A percentile compares a stretch with the other conserved stretches of the same genome.
phyloP scores from a whole-genome alignment of 768 basidiomycete genomes.

The Pleurotus eryngii region DNA sequence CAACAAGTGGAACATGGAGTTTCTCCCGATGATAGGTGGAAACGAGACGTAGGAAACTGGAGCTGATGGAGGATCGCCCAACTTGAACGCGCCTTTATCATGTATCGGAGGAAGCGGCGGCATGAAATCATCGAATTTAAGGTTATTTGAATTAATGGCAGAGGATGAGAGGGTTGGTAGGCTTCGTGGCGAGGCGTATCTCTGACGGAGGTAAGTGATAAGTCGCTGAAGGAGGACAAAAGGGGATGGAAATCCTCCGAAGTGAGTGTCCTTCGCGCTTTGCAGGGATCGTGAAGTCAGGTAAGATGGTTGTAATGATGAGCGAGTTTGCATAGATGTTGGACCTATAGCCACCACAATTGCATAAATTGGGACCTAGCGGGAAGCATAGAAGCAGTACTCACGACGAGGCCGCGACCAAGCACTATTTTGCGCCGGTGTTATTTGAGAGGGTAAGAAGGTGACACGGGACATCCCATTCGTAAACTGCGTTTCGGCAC shows the following conservation, averaged over 20 bases:
- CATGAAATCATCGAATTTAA: not conserved
- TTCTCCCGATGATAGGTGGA: constrained; percentile 76
- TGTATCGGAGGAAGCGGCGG: not conserved
- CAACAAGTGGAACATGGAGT: constrained; percentile 67
- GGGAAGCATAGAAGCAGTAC: no score
- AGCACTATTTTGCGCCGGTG: not conserved
- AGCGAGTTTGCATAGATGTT: not conserved
- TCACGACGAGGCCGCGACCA: not conserved
- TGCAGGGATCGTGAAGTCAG: not conserved
- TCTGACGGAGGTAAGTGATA: not conserved
- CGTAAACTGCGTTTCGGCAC: not conserved
- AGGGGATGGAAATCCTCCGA: constrained; percentile 5
- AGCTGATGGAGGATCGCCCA: constrained; percentile 23
- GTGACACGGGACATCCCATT: not conserved
- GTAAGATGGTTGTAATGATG: constrained; percentile 4
- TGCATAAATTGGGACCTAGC: not conserved
- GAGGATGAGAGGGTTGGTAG: not conserved
- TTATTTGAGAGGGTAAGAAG: not conserved
- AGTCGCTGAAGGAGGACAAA: not conserved
- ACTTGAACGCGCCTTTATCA: not conserved
- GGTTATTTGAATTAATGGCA: not conserved
- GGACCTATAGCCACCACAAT: not conserved
- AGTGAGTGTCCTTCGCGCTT: constrained; percentile 2
- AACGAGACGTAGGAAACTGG: constrained; percentile 83
- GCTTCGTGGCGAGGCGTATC: not conserved